These are phyloP conservation scores for Aspergillus egyptiacus DNA, from an alignment of 495 filamentous ascomycete species.

Conservation along the genomic window DNA sequence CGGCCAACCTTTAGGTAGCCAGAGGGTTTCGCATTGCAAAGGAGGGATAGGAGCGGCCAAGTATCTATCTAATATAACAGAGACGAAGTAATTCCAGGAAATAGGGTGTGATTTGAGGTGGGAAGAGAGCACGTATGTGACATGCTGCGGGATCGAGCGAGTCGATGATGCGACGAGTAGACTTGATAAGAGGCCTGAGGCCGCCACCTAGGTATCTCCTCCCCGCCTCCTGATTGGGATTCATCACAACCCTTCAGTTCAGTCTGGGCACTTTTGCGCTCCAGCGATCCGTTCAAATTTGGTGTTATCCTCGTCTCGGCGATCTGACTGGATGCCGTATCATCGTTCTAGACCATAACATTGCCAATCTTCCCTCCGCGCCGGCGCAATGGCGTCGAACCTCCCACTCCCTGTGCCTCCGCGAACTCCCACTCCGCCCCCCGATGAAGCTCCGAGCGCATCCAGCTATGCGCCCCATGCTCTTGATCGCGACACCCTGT, in stretches of 20 bases:
- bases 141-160: too few relatives aligned
- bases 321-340: too few relatives aligned
- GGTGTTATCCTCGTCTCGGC: not conserved
- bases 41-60: not conserved
- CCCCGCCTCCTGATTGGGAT: constrained; percentile 5
- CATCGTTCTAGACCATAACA: not conserved
- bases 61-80: not conserved
- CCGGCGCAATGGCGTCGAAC: constrained; percentile 47
- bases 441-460: constrained; percentile 42
- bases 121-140: constrained; percentile 4
- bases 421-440: constrained; percentile 63
- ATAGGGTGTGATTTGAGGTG: not conserved
- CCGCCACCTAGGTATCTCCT: constrained; percentile 2
- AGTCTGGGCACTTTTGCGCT: not conserved
- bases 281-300: too few relatives aligned
- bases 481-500: constrained; percentile 58
- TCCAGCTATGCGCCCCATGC: constrained; percentile 10
- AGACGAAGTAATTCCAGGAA: not conserved
- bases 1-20: constrained; percentile 11
- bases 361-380: not conserved
- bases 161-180: constrained; percentile 37
- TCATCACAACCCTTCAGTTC: not conserved
- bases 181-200: constrained; percentile 22
- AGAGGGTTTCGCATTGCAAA: constrained; percentile 18
- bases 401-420: constrained; percentile 60